A percentile compares a stretch with the other conserved stretches of the same genome.
phyloP scores from a whole-genome alignment of 2,329 filamentous ascomycete genomes.

The Botrytis hyacinthi region DNA sequence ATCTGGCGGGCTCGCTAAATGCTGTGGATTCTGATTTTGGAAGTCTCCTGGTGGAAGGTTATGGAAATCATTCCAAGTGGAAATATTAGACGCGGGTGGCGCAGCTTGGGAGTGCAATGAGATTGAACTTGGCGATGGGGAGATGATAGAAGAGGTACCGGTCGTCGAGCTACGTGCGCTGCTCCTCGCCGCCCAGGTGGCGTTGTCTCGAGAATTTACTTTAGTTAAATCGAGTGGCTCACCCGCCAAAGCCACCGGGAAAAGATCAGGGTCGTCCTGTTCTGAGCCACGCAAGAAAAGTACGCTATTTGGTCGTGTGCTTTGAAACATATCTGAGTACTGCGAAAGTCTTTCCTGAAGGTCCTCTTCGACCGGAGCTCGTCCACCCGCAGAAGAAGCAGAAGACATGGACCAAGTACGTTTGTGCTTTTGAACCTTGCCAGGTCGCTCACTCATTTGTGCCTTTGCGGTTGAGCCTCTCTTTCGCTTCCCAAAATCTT shows the following conservation, averaged over 20 bases:
- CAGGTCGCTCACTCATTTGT: slow-evolving; percentile 55
- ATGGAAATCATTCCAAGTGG: slow-evolving; percentile 58
- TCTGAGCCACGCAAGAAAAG: slow-evolving; percentile 76
- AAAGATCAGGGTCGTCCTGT: slow-evolving; percentile 73
- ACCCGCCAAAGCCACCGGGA: slow-evolving; percentile 71
- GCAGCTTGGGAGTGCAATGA: slow-evolving; percentile 57
- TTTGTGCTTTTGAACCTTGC: slow-evolving; percentile 88
- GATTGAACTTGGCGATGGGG: slow-evolving; percentile 63
- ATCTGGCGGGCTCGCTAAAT: slow-evolving; percentile 47
- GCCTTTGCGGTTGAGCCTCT: slow-evolving; percentile 50
- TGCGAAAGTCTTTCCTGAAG: slow-evolving; percentile 74
- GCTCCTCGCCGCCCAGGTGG: slow-evolving; percentile 44
- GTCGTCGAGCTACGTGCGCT: slow-evolving; percentile 57
- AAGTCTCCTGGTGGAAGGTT: slow-evolving; percentile 51
- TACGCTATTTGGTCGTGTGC: slow-evolving; percentile 74
- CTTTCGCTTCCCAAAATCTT: slow-evolving; percentile 66
- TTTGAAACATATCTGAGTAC: slow-evolving; percentile 83
- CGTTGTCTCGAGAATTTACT: slow-evolving; percentile 41
- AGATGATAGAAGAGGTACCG: slow-evolving; percentile 60
- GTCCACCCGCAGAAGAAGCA: slow-evolving; percentile 57
- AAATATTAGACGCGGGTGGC: slow-evolving; percentile 36
- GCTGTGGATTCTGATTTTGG: slow-evolving; percentile 43
- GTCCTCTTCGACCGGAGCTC: slow-evolving; percentile 67
- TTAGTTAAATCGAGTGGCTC: slow-evolving; percentile 61
- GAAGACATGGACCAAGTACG: slow-evolving; percentile 95